These are phyloP conservation scores for Lichtheimia corymbifera DNA, from an alignment of 371 early-diverging fungal species.

Conservation along the genomic window DNA sequence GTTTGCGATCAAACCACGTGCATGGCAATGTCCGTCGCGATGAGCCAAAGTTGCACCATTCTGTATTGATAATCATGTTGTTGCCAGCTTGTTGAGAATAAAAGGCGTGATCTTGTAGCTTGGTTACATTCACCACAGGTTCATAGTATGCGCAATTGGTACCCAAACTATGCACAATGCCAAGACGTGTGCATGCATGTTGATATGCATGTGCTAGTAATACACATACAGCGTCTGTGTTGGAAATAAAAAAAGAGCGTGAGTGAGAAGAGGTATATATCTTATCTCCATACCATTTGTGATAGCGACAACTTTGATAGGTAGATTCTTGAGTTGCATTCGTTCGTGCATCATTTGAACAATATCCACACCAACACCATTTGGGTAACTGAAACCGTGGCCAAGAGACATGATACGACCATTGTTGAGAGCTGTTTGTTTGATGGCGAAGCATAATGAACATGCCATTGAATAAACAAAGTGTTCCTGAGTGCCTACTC, in stretches of 20 bases:
- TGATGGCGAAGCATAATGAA: conserved; percentile 48
- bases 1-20: conserved; percentile 81
- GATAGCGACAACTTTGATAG: conserved; percentile 50
- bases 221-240: conserved; percentile 87
- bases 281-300: conserved; percentile 67
- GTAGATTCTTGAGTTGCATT: conserved; percentile 38
- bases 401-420: conserved; percentile 42
- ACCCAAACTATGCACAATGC: conserved; percentile 93
- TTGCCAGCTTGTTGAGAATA: conserved; percentile 23
- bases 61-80: conserved; percentile 87
- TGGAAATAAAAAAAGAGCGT: neutral
- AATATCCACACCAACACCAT: conserved; percentile 47
- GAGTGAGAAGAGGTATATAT: no score
- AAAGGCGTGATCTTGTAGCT: conserved; percentile 45
- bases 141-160: conserved; percentile 95
- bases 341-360: conserved; percentile 47
- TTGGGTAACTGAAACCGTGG: conserved; percentile 46
- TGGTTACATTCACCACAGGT: conserved; percentile 68
- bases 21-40: conserved; percentile 74
- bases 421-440: conserved; percentile 41
- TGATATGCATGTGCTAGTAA: conserved; percentile 87
- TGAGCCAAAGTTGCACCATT: conserved; percentile 85
- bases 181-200: conserved; percentile 80
- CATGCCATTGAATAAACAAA: conserved; percentile 54
- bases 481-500: conserved; percentile 50